A percentile compares a stretch with the other conserved stretches of the same genome.
phyloP scores from a whole-genome alignment of 1,139 yeast species.

The Sugiyamaella xylanicola region DNA sequence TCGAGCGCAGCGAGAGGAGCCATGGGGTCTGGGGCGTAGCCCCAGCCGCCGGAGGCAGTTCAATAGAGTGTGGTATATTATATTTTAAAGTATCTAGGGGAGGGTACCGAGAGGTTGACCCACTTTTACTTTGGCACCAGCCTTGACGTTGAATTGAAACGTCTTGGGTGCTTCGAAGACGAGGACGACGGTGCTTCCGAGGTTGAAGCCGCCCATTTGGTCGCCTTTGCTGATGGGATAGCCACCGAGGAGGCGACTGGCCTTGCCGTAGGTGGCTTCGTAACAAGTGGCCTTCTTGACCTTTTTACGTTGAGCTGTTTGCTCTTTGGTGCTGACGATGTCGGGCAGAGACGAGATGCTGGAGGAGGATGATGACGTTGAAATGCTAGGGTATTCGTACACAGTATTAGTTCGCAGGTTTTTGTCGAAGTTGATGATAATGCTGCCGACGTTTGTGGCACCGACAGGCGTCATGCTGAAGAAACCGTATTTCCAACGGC shows the following conservation, averaged over 20 bases:
- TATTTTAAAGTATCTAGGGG: slow-evolving; percentile 23
- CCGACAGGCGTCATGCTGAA: slow-evolving; percentile 99
- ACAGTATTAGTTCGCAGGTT: slow-evolving; percentile 81
- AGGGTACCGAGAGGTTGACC: slow-evolving; percentile 74
- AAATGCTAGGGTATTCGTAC: slow-evolving; percentile 50
- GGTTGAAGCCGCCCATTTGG: slow-evolving; percentile 95
- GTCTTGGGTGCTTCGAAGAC: slow-evolving; percentile 91
- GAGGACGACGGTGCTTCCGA: slow-evolving; percentile 93
- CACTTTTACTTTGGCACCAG: slow-evolving; percentile 78
- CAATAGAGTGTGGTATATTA: background rate
- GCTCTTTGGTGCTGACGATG: slow-evolving; percentile 5
- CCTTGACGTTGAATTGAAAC: slow-evolving; percentile 68
- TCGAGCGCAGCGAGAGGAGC: background rate
- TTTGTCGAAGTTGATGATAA: slow-evolving; percentile 87
- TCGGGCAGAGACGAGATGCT: slow-evolving; percentile 6
- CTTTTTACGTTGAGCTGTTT: slow-evolving; percentile 27
- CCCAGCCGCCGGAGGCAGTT: slow-evolving; percentile 9
- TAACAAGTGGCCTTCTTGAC: slow-evolving; percentile 79
- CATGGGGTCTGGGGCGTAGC: background rate
- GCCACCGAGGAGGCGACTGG: slow-evolving; percentile 80
- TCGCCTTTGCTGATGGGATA: slow-evolving; percentile 88
- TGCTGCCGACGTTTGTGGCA: slow-evolving; percentile 97
- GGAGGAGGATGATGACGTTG: slow-evolving; percentile 17
- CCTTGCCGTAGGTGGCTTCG: slow-evolving; percentile 88
- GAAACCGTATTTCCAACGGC: slow-evolving; percentile 96